These are phyloP conservation scores for Diversispora eburnea DNA, from an alignment of 192 early-diverging fungal genomes.

Conservation along the genomic window DNA sequence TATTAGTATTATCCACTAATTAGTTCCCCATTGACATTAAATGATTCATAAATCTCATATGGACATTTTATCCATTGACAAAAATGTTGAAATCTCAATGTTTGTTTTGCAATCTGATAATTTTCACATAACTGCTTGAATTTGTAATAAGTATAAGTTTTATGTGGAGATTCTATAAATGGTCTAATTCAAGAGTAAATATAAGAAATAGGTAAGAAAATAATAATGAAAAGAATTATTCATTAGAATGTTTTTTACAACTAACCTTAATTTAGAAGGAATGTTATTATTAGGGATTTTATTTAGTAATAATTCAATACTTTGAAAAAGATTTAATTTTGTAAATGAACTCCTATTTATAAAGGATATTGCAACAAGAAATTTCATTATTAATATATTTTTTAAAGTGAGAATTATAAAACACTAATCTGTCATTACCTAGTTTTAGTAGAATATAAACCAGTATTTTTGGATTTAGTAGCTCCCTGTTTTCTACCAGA, in stretches of 20 bases:
- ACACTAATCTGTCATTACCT: neutral
- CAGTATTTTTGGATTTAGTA: slow-evolving; percentile 3
- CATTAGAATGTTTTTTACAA: neutral
- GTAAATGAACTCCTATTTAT: slow-evolving; percentile 10
- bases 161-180: neutral
- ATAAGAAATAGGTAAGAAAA: neutral
- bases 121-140: slow-evolving; percentile 7
- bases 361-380: neutral
- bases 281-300: neutral
- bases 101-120: slow-evolving; percentile 21
- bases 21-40: neutral
- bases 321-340: slow-evolving; percentile 16
- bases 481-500: slow-evolving; percentile 18
- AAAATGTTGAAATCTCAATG: slow-evolving; percentile 6
- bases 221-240: too few species aligned
- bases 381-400: neutral
- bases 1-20: neutral
- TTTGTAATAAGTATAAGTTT: neutral
- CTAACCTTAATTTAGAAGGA: slow-evolving; percentile 12
- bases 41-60: slow-evolving; percentile 17
- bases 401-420: neutral
- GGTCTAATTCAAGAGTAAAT: slow-evolving; percentile 4
- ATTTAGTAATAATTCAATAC: neutral
- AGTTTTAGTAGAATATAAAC: slow-evolving; percentile 12
- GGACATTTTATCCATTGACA: slow-evolving; percentile 23